Evolutionary conservation across 2,329 filamentous ascomycete species (phyloP), one percentile per base, ranked within the genome.

Genomic region (Cercospora beticola): DNA sequence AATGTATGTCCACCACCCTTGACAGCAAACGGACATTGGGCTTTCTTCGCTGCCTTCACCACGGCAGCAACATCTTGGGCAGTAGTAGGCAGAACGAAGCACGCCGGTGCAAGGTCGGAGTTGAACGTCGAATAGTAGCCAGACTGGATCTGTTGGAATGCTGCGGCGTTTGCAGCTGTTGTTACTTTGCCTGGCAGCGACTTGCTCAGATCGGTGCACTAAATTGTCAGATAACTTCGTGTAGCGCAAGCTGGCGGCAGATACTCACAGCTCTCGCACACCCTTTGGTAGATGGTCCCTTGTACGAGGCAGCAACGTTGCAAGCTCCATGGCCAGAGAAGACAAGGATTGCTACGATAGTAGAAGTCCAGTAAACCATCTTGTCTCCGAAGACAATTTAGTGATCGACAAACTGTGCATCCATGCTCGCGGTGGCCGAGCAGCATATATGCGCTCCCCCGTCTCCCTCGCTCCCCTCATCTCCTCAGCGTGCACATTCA

Each of bases 1-100:
- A 70, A 62, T 16, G 72, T 66, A 63, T 77, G 76, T 6, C 77
- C 77, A 8, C 76, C 77, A 52, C 70, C 71, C 59, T 73, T 73
- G 4, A 77, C 72, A 18, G 76, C 76, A 52, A 78, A 77, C 1
- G 66, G 69, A 63, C 74, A 75, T 64, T 72, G 36, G 3, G 64
- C 54, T n/a, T 52, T 28, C 26, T 62, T 68, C 2, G 65, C 43
- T 16, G 67, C 56, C 21, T 54, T 62, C n/a, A 70, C n/a, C 30
- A 70, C 63, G 28, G 62, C 18, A 10, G 63, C 62, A 10, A 71
- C 70, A 30, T 71, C 65, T 56, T 67, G 49, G 26, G 68, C 57
- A 46, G 40, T 40, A 7, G 46, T 36, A 5, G 71, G 71, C 21
- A 52, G 33, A n/a, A 74, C 54, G 60, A 71, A 70, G 60, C 72